Base-by-base conservation (phyloP, 441 rosid genomes). In the Rhodomyrtus psidioides region DNA sequence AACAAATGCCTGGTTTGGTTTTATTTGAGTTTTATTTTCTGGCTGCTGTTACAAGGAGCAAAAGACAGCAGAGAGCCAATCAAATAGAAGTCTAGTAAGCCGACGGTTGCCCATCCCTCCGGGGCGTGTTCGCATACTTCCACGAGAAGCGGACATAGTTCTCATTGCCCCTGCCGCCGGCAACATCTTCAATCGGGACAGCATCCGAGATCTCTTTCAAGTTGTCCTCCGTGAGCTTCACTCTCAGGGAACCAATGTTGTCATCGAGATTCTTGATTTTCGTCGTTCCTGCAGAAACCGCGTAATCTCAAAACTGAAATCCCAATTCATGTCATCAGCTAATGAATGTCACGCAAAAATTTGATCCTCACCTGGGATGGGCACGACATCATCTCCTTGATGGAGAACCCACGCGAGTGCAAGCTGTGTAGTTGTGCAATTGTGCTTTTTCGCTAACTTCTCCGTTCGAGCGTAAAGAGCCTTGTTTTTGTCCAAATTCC, bases 241-340 rank as follows among this genome's bases (percentile, higher is more conserved):
- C 83, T 53, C 53, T 30, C 82, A 89, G 23, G 5, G 93, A 87
- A 5, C 91, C 89, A 23, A 91, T 89, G 53, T 91, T 92, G 30
- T 82, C 84, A 39, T 88, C 89, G 83, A 92, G 81, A 83, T 91
- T 89, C 86, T 92, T 92, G 14, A 87, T 84, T 87, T 90, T 91
- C 9, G 93, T 92, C 16, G 93, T 92, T 83, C 94, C 93, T 89
- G 62, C 23, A 62, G 39, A 70, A 39, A 27, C 17, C 58, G 6
- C 26, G 53, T 17, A 19, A 53, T 53, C 19, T 27, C 16, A 82
- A 53, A 82, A 51, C 57, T 9, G 59, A 17, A 53, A 53, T 55
- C 55, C 9, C 7, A 19, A 82, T 55, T 19, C 49, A 70, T 39
- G 79, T 70, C 7, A 39, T 70, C 70, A 23, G 27, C 34, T 14